Conservation (phyloP, 2,329 filamentous ascomycete genomes). For the Scolecobasidium constrictum region DNA sequence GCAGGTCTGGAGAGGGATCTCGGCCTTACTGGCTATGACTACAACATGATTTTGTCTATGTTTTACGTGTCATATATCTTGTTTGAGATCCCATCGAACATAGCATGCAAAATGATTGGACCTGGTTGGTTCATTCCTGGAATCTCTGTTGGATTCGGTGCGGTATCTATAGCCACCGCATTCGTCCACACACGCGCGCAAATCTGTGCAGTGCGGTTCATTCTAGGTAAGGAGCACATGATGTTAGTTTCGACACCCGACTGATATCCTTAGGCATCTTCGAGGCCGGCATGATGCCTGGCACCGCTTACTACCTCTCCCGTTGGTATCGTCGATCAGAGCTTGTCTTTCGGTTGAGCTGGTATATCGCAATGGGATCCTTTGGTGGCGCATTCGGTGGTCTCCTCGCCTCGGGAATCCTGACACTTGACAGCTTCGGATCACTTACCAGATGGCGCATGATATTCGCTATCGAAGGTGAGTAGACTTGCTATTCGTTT, state of each 20-base stretch:
- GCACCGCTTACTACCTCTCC: constrained; percentile 62
- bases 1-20: constrained; percentile 47
- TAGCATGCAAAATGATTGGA: constrained; percentile 59
- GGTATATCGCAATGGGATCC: constrained; percentile 62
- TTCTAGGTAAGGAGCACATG: too few relatives aligned
- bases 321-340: constrained; percentile 63
- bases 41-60: constrained; percentile 50
- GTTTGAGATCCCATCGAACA: constrained; percentile 57
- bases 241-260: too few relatives aligned
- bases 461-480: constrained; percentile 45
- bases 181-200: constrained; percentile 49
- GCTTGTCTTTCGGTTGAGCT: constrained; percentile 53
- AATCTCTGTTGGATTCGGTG: constrained; percentile 46
- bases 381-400: constrained; percentile 63
- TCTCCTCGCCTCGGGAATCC: constrained; percentile 49
- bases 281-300: constrained; percentile 64
- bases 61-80: constrained; percentile 55
- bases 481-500: not conserved
- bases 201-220: not conserved
- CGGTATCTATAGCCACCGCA: constrained; percentile 52
- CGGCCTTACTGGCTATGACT: constrained; percentile 42
- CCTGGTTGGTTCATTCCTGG: constrained; percentile 61
- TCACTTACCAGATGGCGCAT: constrained; percentile 51
- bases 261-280: too few relatives aligned
- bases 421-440: constrained; percentile 49